A percentile compares a stretch with the other conserved stretches of the same genome.
Evolutionary conservation across 2,329 filamentous ascomycete species (phyloP).

Genomic region (Pyrenochaeta sp.): DNA sequence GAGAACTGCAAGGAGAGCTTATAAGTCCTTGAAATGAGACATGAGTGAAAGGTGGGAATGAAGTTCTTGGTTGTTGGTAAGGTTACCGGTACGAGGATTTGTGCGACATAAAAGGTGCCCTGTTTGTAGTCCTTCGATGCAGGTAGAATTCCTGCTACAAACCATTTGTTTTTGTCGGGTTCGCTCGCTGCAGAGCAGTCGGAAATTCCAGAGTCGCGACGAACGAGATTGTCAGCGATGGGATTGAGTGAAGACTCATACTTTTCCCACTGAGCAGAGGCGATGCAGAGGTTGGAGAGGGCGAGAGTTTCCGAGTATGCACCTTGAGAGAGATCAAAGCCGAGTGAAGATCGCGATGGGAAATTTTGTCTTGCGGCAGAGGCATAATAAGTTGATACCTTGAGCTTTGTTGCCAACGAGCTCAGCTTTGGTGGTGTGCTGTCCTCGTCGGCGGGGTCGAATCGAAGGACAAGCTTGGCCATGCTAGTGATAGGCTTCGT

Average conservation of each 20-base stretch:
- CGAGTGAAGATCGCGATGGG: slow-evolving; percentile 53
- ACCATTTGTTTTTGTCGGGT: slow-evolving; percentile 12
- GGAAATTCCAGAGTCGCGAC: slow-evolving; percentile 53
- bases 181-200: slow-evolving; percentile 38
- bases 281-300: slow-evolving; percentile 64
- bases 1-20: slow-evolving; percentile 65
- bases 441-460: slow-evolving; percentile 62
- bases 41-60: slow-evolving; percentile 74
- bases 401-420: slow-evolving; percentile 62
- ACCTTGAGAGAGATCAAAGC: slow-evolving; percentile 58
- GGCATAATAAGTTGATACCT: slow-evolving; percentile 65
- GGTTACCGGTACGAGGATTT: slow-evolving; percentile 68
- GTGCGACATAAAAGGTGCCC: slow-evolving; percentile 65
- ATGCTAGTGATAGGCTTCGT: slow-evolving; percentile 59
- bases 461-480: slow-evolving; percentile 64
- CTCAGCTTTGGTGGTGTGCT: slow-evolving; percentile 62
- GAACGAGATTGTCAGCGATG: slow-evolving; percentile 24
- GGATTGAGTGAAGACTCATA: slow-evolving; percentile 50
- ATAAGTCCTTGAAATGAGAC: slow-evolving; percentile 71
- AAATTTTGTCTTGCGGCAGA: slow-evolving; percentile 59
- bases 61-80: slow-evolving; percentile 68
- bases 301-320: slow-evolving; percentile 61
- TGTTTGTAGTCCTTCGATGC: slow-evolving; percentile 54
- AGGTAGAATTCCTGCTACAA: slow-evolving; percentile 41
- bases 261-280: slow-evolving; percentile 64